These are phyloP conservation scores for Cystoderma amianthinum DNA, from an alignment of 768 basidiomycete species.

Conservation along the genomic window DNA sequence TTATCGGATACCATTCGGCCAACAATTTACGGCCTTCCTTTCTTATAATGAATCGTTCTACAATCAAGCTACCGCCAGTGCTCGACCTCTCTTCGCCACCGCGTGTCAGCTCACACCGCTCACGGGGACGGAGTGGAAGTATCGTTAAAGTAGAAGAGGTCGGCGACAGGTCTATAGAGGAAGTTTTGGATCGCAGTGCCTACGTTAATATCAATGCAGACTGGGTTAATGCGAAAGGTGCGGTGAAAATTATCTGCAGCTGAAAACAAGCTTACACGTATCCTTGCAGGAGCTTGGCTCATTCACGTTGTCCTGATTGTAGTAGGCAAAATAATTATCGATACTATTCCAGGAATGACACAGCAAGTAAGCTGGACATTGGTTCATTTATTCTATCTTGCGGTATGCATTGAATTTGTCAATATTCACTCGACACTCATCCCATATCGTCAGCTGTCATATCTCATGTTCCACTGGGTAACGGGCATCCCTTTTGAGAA, in stretches of 20 bases:
- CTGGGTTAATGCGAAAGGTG: slow-evolving; percentile 93
- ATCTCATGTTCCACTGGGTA: slow-evolving; percentile 98
- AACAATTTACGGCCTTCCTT: too few species aligned
- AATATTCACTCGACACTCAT: not conserved
- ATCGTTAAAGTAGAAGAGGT: slow-evolving; percentile 85
- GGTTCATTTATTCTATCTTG: slow-evolving; percentile 85
- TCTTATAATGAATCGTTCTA: slow-evolving; percentile 40
- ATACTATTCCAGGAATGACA: slow-evolving; percentile 90
- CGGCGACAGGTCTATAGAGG: slow-evolving; percentile 64
- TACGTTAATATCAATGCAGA: slow-evolving; percentile 85
- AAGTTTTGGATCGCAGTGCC: slow-evolving; percentile 70
- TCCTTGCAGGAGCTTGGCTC: slow-evolving; percentile 82
- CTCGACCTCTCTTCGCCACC: slow-evolving; percentile 30
- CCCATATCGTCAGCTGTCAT: slow-evolving; percentile 62
- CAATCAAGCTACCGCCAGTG: slow-evolving; percentile 52
- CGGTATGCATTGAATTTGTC: too few species aligned
- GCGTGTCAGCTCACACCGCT: slow-evolving; percentile 19
- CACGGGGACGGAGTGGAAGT: slow-evolving; percentile 59
- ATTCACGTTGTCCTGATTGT: slow-evolving; percentile 94
- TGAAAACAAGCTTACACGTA: not conserved
- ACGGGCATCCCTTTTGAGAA: slow-evolving; percentile 95
- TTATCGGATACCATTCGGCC: too few species aligned
- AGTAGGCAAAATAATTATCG: slow-evolving; percentile 85
- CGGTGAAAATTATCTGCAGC: too few species aligned
- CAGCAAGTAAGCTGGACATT: slow-evolving; percentile 95